phyloP scores from a whole-genome alignment of 768 basidiomycete genomes.

The Lactarius pseudohatsudake region DNA sequence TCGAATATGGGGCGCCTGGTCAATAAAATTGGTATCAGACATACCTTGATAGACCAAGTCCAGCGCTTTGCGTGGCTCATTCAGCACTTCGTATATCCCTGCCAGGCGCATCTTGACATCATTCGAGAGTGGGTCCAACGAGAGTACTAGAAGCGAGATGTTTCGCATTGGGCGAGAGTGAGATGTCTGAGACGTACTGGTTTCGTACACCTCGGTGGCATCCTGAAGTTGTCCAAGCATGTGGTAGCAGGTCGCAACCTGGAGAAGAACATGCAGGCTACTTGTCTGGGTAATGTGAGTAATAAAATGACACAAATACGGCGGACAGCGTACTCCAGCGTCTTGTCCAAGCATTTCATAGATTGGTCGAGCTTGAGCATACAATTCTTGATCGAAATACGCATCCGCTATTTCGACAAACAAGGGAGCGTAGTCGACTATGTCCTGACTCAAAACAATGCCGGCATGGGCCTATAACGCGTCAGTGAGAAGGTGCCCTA shows the following conservation, averaged over 20 bases:
- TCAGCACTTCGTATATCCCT: slow-evolving; percentile 82
- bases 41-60: slow-evolving; percentile 82
- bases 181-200: slow-evolving; percentile 49
- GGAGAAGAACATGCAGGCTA: slow-evolving; percentile 65
- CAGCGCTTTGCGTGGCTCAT: slow-evolving; percentile 77
- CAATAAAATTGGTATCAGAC: slow-evolving; percentile 8
- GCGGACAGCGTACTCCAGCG: slow-evolving; percentile 53
- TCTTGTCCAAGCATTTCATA: slow-evolving; percentile 78
- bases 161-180: not conserved
- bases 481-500: not conserved
- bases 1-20: not conserved
- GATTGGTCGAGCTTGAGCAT: slow-evolving; percentile 74
- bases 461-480: slow-evolving; percentile 67
- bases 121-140: slow-evolving; percentile 69
- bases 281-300: slow-evolving; percentile 54
- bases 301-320: not conserved
- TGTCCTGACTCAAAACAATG: slow-evolving; percentile 68
- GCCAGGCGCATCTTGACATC: slow-evolving; percentile 91
- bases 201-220: slow-evolving; percentile 81
- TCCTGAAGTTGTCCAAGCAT: slow-evolving; percentile 72
- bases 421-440: slow-evolving; percentile 71
- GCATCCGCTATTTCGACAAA: slow-evolving; percentile 86
- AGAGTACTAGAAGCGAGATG: slow-evolving; percentile 52
- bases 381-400: slow-evolving; percentile 73
- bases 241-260: slow-evolving; percentile 80